phyloP scores from a whole-genome alignment of 345 rosid species.

The Boechera divaricarpa region DNA sequence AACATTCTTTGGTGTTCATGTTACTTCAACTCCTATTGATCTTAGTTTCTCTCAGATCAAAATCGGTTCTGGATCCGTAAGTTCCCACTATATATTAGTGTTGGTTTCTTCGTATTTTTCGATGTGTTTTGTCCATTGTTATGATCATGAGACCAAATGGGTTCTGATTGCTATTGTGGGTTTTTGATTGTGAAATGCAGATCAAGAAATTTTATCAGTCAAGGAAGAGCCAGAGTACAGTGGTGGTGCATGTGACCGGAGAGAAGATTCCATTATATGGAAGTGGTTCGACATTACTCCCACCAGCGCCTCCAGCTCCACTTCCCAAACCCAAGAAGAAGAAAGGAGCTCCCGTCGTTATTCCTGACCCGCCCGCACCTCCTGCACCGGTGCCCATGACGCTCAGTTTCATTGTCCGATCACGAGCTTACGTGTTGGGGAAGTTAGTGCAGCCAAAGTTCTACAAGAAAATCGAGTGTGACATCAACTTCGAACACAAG shows the following conservation, averaged over 20 bases:
- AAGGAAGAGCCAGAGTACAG: slow-evolving; percentile 76
- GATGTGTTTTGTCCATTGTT: not conserved
- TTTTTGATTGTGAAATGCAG: slow-evolving; percentile 50
- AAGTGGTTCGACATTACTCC: slow-evolving; percentile 71
- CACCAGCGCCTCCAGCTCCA: slow-evolving; percentile 65
- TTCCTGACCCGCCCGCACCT: slow-evolving; percentile 50
- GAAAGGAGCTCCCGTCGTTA: slow-evolving; percentile 22
- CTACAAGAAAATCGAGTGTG: slow-evolving; percentile 67
- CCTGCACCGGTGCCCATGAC: slow-evolving; percentile 67
- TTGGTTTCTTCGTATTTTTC: not conserved
- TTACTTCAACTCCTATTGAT: slow-evolving; percentile 75
- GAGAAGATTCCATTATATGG: slow-evolving; percentile 88
- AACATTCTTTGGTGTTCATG: slow-evolving; percentile 95
- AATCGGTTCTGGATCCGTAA: slow-evolving; percentile 84
- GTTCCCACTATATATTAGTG: slow-evolving; percentile 20
- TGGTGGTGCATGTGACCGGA: slow-evolving; percentile 59
- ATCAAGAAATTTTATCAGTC: slow-evolving; percentile 77
- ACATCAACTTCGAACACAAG: slow-evolving; percentile 64
- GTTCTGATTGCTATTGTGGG: not conserved
- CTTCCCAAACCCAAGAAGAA: slow-evolving; percentile 41
- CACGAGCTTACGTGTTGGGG: slow-evolving; percentile 88
- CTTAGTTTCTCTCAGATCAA: slow-evolving; percentile 65
- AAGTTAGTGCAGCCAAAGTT: slow-evolving; percentile 87
- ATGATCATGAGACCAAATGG: not conserved
- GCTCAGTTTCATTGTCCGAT: slow-evolving; percentile 63